phyloP scores from a whole-genome alignment of 148 eudicot species.

The Drosera capensis region DNA sequence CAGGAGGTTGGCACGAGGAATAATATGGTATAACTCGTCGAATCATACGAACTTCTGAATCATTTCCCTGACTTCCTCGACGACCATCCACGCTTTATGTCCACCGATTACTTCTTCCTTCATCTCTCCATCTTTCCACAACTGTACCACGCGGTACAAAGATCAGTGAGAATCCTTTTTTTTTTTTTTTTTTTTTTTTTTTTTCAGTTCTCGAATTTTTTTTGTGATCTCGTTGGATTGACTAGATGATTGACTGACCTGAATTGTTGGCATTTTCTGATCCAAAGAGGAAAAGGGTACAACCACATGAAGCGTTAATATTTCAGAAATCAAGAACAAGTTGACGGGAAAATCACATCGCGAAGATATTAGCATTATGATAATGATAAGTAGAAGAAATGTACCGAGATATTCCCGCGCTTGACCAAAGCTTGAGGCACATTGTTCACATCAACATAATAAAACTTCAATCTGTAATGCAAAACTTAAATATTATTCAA shows the following conservation, averaged over 20 bases:
- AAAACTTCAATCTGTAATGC: conserved; percentile 50
- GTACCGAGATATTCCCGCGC: conserved; percentile 78
- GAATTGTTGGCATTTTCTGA: conserved; percentile 98
- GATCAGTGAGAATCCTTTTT: neutral
- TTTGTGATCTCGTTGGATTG: neutral
- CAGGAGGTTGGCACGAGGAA: too few relatives aligned
- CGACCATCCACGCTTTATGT: conserved; percentile 85
- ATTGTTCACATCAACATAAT: conserved; percentile 76
- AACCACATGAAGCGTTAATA: neutral
- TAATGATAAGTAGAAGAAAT: conserved; percentile 2
- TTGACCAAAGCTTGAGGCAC: conserved; percentile 85
- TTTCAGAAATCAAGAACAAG: neutral
- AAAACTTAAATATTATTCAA: neutral
- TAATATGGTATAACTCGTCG: too few relatives aligned
- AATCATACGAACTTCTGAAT: conserved; percentile 40
- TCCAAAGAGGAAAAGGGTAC: conserved; percentile 5
- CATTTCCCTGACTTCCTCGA: conserved; percentile 88
- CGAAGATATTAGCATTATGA: neutral
- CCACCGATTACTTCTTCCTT: conserved; percentile 93
- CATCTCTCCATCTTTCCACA: conserved; percentile 95
- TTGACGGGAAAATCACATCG: neutral
- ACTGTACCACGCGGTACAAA: conserved; percentile 22
- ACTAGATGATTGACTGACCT: conserved; percentile 35
- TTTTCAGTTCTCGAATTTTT: neutral
- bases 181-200: neutral